Evolutionary conservation across 352 stramenopile species (phyloP).

Genomic region (Phytopythium boreale): DNA sequence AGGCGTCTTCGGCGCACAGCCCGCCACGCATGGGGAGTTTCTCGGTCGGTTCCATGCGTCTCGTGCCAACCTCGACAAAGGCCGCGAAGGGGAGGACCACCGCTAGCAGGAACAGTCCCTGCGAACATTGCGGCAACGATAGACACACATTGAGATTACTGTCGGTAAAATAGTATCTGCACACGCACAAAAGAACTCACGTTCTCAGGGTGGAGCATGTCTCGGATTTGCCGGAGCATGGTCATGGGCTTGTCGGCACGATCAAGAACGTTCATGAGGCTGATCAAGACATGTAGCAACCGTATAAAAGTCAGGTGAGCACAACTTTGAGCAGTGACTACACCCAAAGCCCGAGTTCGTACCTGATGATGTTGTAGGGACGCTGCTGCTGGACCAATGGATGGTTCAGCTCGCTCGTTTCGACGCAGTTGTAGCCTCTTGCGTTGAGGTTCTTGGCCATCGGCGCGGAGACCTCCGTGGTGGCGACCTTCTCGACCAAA

Average conservation of each 20-base stretch:
- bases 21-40: constrained; percentile 66
- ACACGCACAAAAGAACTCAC: constrained; percentile 11
- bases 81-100: constrained; percentile 80
- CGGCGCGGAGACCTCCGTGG: constrained; percentile 71
- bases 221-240: constrained; percentile 72
- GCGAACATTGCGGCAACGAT: neutral
- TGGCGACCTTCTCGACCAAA: constrained; percentile 62
- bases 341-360: neutral
- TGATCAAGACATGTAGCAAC: constrained; percentile 25
- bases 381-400: constrained; percentile 59
- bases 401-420: constrained; percentile 69
- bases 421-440: constrained; percentile 74
- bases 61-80: constrained; percentile 78
- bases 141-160: neutral
- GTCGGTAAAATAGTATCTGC: neutral
- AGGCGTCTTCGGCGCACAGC: constrained; percentile 49
- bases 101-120: constrained; percentile 72
- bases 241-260: constrained; percentile 77
- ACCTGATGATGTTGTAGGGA: constrained; percentile 85
- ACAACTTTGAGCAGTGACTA: constrained; percentile 15
- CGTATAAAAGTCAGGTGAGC: constrained; percentile 42
- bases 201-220: constrained; percentile 68
- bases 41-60: constrained; percentile 57
- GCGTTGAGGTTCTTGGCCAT: constrained; percentile 79
- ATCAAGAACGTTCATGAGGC: constrained; percentile 81